A percentile compares a stretch with the other conserved stretches of the same genome.
Evolutionary conservation across 2,329 filamentous ascomycete species (phyloP).

Genomic region (Phialocephala subalpina): DNA sequence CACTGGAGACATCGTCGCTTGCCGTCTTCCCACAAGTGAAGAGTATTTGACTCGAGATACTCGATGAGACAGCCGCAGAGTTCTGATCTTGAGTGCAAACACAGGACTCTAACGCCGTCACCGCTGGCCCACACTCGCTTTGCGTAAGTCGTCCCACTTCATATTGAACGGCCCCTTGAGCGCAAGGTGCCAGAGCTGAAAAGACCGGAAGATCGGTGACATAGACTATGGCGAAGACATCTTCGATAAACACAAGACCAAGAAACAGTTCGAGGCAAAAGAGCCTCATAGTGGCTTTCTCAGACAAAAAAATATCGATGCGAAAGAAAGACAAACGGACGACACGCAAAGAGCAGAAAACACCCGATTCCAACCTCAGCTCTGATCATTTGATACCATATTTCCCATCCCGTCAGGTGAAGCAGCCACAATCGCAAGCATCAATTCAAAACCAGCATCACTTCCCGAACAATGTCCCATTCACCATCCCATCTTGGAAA

Average conservation of each 20-base stretch:
- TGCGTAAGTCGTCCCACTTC: constrained; percentile 15
- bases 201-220: constrained; percentile 32
- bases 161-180: constrained; percentile 24
- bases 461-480: not conserved
- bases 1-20: constrained; percentile 27
- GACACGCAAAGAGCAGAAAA: not conserved
- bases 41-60: constrained; percentile 20
- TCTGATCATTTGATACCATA: not conserved
- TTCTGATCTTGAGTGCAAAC: constrained; percentile 25
- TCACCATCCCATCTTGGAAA: constrained; percentile 3
- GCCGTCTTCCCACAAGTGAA: constrained; percentile 26
- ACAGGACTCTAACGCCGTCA: constrained; percentile 1
- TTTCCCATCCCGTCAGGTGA: not conserved
- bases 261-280: constrained; percentile 13
- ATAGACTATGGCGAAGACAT: constrained; percentile 18
- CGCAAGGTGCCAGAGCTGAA: constrained; percentile 56
- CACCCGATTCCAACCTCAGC: not conserved
- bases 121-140: constrained; percentile 47
- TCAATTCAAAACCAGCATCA: not conserved
- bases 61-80: constrained; percentile 19
- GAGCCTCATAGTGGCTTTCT: constrained; percentile 15
- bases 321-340: not conserved
- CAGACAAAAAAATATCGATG: not conserved
- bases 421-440: constrained; percentile 2
- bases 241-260: not conserved